A percentile compares a stretch with the other conserved stretches of the same genome.
phyloP scores from a whole-genome alignment of 352 stramenopile genomes.

The Phytophthora macrochlamydospora region DNA sequence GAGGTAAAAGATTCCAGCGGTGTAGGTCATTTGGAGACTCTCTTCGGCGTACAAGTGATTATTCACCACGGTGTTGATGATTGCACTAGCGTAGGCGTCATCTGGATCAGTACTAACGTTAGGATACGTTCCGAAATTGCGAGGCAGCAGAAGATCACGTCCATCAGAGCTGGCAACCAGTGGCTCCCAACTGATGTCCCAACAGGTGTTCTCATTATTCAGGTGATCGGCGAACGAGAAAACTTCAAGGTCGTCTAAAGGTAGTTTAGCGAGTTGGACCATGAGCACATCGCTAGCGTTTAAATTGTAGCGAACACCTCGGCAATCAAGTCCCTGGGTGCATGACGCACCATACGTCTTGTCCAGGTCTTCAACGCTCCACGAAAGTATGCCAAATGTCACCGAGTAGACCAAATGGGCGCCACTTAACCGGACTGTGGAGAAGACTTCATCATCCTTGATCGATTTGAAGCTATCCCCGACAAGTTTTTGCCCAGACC shows the following conservation, averaged over 20 bases:
- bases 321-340: neutral
- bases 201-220: neutral
- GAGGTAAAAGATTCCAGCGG: slow-evolving; percentile 24
- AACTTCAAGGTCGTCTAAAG: too few species aligned
- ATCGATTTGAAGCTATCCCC: neutral
- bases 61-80: slow-evolving; percentile 14
- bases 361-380: neutral
- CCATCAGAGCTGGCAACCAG: too few species aligned
- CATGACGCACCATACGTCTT: neutral
- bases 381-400: neutral
- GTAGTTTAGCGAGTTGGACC: neutral
- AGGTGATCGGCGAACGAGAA: neutral
- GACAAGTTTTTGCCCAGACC: slow-evolving; percentile 5
- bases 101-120: too few species aligned
- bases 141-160: too few species aligned
- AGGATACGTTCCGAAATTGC: too few species aligned
- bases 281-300: neutral
- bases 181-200: too few species aligned
- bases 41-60: slow-evolving; percentile 41
- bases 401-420: neutral
- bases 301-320: neutral
- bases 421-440: too few species aligned
- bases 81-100: too few species aligned
- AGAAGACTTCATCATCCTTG: too few species aligned
- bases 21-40: slow-evolving; percentile 34